A percentile compares a stretch with the other conserved stretches of the same genome.
These are phyloP conservation scores for Lanmaoa rubissima DNA, from an alignment of 768 basidiomycete species.

Conservation along the genomic window DNA sequence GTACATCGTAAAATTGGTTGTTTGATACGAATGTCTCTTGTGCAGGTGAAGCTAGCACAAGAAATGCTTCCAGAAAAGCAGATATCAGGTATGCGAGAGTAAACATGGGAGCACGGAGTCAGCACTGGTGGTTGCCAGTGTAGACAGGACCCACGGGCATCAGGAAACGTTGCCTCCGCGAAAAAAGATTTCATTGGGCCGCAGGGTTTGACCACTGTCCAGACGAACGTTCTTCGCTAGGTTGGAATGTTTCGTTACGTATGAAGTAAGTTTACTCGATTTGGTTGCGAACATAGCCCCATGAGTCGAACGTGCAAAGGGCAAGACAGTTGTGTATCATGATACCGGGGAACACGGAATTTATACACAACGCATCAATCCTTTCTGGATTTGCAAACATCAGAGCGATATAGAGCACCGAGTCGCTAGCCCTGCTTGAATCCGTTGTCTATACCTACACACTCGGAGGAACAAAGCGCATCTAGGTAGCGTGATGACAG, in stretches of 20 bases:
- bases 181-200: slow-evolving; percentile 16
- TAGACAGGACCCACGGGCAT: not conserved
- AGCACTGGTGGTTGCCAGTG: not conserved
- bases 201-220: slow-evolving; percentile 14
- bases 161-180: not conserved
- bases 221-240: slow-evolving; percentile 31
- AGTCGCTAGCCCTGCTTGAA: not conserved
- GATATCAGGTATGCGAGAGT: slow-evolving; percentile 8
- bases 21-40: slow-evolving; percentile 24
- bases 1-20: slow-evolving; percentile 46
- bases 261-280: slow-evolving; percentile 16
- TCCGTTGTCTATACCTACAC: slow-evolving; percentile 1
- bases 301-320: slow-evolving; percentile 19
- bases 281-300: slow-evolving; percentile 11
- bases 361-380: not conserved
- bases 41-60: slow-evolving; percentile 28
- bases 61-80: slow-evolving; percentile 1
- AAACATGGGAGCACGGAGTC: slow-evolving; percentile 13
- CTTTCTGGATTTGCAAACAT: not conserved
- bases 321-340: not conserved
- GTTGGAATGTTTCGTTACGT: not conserved
- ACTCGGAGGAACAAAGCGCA: not conserved
- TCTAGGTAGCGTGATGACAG: not conserved
- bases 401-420: not conserved
- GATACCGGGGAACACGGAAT: not conserved